These are phyloP conservation scores for Cryptosporidium ubiquitum DNA, from an alignment of 169 alveolate genomes.

Conservation along the genomic window DNA sequence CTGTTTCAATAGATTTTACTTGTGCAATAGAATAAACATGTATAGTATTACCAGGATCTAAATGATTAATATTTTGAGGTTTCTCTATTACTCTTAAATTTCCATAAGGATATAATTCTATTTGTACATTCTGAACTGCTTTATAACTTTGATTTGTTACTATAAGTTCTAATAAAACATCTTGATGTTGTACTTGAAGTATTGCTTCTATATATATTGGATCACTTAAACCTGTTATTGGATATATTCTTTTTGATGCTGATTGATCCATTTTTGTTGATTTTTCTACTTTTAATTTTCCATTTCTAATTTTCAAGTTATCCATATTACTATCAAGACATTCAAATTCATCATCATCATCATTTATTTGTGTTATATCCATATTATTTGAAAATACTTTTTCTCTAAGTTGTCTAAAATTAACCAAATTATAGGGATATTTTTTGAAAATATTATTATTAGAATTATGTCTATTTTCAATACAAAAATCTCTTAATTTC, in stretches of 20 bases:
- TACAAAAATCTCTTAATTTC: background rate
- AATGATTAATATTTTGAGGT: constrained; percentile 84
- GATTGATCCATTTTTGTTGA: background rate
- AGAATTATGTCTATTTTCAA: background rate
- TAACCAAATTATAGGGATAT: constrained; percentile 29
- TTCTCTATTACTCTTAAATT: constrained; percentile 84
- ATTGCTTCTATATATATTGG: constrained; percentile 93
- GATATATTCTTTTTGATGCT: constrained; percentile 43
- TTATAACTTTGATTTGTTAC: constrained; percentile 88
- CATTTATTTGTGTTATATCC: constrained; percentile 75
- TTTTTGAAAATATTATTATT: background rate
- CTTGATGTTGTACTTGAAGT: constrained; percentile 88
- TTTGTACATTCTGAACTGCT: constrained; percentile 90
- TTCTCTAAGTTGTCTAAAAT: constrained; percentile 77
- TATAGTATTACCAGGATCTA: constrained; percentile 83
- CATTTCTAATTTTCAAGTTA: background rate
- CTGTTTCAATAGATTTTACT: constrained; percentile 88
- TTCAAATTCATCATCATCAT: constrained; percentile 25
- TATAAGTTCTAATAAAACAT: constrained; percentile 87
- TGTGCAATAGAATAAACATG: constrained; percentile 84
- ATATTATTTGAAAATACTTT: constrained; percentile 64
- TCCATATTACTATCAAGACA: background rate
- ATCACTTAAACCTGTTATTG: constrained; percentile 91
- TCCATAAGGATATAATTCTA: constrained; percentile 89
- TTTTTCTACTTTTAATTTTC: background rate